Evolutionary conservation across 768 basidiomycete species (phyloP), one percentile per base, ranked within the genome.

Genomic region (Dentipellis fragilis): DNA sequence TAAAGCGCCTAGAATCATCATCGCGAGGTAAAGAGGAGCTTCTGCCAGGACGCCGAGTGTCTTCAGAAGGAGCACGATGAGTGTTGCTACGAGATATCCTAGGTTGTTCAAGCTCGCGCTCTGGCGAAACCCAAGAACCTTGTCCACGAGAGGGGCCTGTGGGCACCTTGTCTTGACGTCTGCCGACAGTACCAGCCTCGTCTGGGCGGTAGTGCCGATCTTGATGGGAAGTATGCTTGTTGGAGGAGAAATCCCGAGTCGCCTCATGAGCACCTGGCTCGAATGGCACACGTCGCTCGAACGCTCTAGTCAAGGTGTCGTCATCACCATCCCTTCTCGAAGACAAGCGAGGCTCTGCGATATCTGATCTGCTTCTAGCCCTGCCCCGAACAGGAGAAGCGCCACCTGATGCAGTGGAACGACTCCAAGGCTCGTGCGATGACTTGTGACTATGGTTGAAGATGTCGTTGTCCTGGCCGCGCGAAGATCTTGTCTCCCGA

Each of bases 351-450:
- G 38, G 10, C 9, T 61, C 60, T 47, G 48, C 55, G 3, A 57
- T 54, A 23, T 56, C 55, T 48, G 37, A 29, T 54, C 58, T 52
- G 34, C 22, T 54, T 7, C 23, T 16, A 10, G 52, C 29, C 40
- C 58, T 59, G 36, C 52, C 58, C 39, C 36, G 55, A n/a, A 40
- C 55, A 14, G 59, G 52, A 36, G 58, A 49, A 21, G 59, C 58
- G 52, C 50, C n/a, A 29, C 48, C 29, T 47, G 22, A 21, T 36
- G 55, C 17, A 54, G 35, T 35, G 16, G 60, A 55, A 42, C 40
- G 59, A 54, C 49, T 51, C 59, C 60, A 60, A 2, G 60, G 51
- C 35, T 60, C 60, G 22, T 62, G 59, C 29, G 50, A 29, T 6
- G 29, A 35, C 46, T 47, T 49, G 10, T 54, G 46, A 17, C 57